Conservation (phyloP, 2,329 filamentous ascomycete genomes). For the Mycosphaerella sp. region DNA sequence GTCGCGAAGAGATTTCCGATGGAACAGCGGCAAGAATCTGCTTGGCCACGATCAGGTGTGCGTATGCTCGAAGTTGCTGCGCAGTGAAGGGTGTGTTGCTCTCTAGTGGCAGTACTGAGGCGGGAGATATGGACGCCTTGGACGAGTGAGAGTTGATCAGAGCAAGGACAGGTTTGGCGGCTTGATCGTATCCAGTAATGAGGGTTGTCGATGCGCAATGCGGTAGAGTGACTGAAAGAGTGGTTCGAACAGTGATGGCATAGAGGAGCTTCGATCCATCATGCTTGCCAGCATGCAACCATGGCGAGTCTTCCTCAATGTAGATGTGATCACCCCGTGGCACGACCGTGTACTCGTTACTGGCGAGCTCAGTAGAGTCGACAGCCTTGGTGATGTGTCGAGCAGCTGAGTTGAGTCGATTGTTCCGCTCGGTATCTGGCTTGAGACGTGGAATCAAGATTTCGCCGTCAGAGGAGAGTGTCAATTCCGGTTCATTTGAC, state of each 20-base stretch:
- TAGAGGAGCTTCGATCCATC: not conserved
- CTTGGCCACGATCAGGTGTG: conserved; percentile 11
- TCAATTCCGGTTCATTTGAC: conserved; percentile 22
- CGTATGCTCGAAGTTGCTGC: conserved; percentile 12
- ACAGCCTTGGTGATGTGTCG: conserved; percentile 20
- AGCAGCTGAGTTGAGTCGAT: conserved; percentile 25
- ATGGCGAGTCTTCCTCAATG: conserved; percentile 13
- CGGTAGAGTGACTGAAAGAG: conserved; percentile 9
- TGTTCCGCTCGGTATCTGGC: conserved; percentile 22
- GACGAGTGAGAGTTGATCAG: conserved; percentile 9
- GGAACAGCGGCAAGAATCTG: conserved; percentile 13
- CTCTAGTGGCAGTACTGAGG: conserved; percentile 1
- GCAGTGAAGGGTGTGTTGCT: conserved; percentile 2
- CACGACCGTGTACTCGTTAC: conserved; percentile 11
- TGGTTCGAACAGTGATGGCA: conserved; percentile 1
- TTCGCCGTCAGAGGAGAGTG: conserved; percentile 13
- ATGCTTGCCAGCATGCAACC: conserved; percentile 7
- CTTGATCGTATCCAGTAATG: conserved; percentile 8
- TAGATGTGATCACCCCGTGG: conserved; percentile 6
- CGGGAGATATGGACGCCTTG: not conserved
- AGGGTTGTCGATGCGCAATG: conserved; percentile 9
- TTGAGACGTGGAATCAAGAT: conserved; percentile 20
- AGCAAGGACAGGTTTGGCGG: conserved; percentile 8
- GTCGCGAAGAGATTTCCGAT: not conserved
- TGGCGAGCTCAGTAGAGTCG: not conserved